These are phyloP conservation scores for Westerdykella aurantiaca DNA, from an alignment of 2,329 filamentous ascomycete species.

Conservation along the genomic window DNA sequence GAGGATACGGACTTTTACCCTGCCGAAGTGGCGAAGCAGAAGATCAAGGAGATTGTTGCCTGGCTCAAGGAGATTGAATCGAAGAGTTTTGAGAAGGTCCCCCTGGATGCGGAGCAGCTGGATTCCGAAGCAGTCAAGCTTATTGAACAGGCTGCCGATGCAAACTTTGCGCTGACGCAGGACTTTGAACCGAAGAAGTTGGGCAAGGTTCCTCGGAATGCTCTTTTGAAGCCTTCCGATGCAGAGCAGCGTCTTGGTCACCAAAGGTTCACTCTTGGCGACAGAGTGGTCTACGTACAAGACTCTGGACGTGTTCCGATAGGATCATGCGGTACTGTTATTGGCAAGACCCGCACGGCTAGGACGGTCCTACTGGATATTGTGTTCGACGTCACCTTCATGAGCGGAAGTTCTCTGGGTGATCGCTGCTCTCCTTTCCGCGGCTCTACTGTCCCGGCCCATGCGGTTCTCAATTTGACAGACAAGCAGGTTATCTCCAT, in stretches of 20 bases:
- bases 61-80: conserved; percentile 92
- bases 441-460: conserved; percentile 81
- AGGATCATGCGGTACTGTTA: conserved; percentile 84
- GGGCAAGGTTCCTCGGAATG: conserved; percentile 75
- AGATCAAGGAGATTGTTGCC: conserved; percentile 86
- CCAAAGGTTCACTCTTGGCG: conserved; percentile 77
- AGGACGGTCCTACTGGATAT: conserved; percentile 80
- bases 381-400: conserved; percentile 90
- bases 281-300: conserved; percentile 87
- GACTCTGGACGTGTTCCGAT: conserved; percentile 94
- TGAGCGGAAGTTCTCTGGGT: conserved; percentile 90
- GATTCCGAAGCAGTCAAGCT: conserved; percentile 82
- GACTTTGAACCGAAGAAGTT: conserved; percentile 60
- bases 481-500: conserved; percentile 71
- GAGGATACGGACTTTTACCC: conserved; percentile 82
- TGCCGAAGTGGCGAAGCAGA: conserved; percentile 62
- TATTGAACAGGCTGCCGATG: conserved; percentile 71
- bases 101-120: conserved; percentile 90
- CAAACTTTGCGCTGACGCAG: conserved; percentile 26
- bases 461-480: conserved; percentile 83
- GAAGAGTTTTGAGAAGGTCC: conserved; percentile 91
- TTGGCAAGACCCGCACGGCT: conserved; percentile 84
- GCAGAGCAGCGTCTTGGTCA: conserved; percentile 87
- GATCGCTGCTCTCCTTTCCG: conserved; percentile 90
- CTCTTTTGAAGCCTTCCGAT: conserved; percentile 86